Evolutionary conservation across 345 rosid genomes (phyloP).

Genomic region (Eucalyptus grandis): DNA sequence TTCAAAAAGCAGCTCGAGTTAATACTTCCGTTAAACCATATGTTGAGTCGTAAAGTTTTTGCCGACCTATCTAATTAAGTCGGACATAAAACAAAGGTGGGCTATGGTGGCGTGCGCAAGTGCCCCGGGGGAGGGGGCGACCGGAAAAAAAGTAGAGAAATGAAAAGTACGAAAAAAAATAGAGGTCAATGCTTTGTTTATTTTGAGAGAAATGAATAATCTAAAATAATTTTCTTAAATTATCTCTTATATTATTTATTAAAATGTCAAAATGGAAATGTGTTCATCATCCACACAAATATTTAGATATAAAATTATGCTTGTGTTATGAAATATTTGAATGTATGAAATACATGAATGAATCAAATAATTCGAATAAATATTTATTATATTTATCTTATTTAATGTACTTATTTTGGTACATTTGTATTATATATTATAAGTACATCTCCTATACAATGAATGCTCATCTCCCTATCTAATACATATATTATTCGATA

Average conservation of each 20-base stretch:
- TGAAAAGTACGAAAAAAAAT: too few species aligned
- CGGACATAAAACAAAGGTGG: neutral
- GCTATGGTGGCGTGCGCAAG: neutral
- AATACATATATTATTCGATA: too few species aligned
- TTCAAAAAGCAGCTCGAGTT: neutral
- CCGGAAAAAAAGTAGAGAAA: too few species aligned
- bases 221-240: neutral
- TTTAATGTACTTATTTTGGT: too few species aligned
- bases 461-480: too few species aligned
- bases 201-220: neutral
- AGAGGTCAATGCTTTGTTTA: too few species aligned
- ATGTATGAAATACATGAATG: too few species aligned
- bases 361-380: too few species aligned
- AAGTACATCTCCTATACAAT: too few species aligned
- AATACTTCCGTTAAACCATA: rapidly evolving
- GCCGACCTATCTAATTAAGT: neutral
- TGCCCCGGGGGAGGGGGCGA: rapidly evolving
- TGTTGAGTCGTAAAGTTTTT: neutral
- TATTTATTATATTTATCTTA: too few species aligned
- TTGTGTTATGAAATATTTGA: too few species aligned
- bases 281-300: neutral
- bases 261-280: neutral
- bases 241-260: rapidly evolving
- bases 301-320: neutral
- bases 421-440: too few species aligned